Evolutionary conservation across 306 rosid species (phyloP).

Genomic region (Arachis hypogaea): DNA sequence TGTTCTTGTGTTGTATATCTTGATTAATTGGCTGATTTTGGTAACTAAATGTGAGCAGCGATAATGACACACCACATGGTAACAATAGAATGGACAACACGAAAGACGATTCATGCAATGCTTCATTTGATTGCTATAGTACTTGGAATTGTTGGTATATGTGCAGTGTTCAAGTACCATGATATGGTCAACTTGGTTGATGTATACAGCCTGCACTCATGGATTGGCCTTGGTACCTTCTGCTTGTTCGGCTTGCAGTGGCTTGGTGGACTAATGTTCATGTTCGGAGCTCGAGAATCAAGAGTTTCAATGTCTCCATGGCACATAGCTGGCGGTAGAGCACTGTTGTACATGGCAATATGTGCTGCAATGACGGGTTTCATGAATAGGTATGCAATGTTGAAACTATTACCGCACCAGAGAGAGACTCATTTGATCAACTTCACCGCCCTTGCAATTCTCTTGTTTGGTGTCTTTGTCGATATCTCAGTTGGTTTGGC

Average conservation of each 20-base stretch:
- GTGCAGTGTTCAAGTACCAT: slow-evolving; percentile 82
- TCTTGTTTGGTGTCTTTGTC: slow-evolving; percentile 79
- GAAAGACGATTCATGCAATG: slow-evolving; percentile 60
- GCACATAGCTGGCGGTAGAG: slow-evolving; percentile 74
- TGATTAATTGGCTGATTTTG: too few species aligned
- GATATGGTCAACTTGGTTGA: slow-evolving; percentile 48
- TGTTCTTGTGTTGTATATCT: neutral
- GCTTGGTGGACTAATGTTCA: slow-evolving; percentile 62
- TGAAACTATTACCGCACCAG: slow-evolving; percentile 6
- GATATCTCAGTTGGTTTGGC: slow-evolving; percentile 58
- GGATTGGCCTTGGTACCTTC: slow-evolving; percentile 86
- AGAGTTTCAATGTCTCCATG: slow-evolving; percentile 46
- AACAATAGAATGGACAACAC: neutral
- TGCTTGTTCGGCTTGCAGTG: slow-evolving; percentile 68
- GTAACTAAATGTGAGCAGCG: slow-evolving; percentile 51
- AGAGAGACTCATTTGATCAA: slow-evolving; percentile 59
- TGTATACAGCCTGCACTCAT: slow-evolving; percentile 78
- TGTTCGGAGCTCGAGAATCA: slow-evolving; percentile 37
- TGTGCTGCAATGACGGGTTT: slow-evolving; percentile 80
- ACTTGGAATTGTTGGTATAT: slow-evolving; percentile 66
- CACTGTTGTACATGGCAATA: slow-evolving; percentile 67
- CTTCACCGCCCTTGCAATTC: slow-evolving; percentile 64
- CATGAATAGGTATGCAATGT: slow-evolving; percentile 48
- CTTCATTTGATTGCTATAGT: slow-evolving; percentile 63
- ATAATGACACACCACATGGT: slow-evolving; percentile 74